Conservation (phyloP, 805 yeast genomes). For the Ogataea methylovora region DNA sequence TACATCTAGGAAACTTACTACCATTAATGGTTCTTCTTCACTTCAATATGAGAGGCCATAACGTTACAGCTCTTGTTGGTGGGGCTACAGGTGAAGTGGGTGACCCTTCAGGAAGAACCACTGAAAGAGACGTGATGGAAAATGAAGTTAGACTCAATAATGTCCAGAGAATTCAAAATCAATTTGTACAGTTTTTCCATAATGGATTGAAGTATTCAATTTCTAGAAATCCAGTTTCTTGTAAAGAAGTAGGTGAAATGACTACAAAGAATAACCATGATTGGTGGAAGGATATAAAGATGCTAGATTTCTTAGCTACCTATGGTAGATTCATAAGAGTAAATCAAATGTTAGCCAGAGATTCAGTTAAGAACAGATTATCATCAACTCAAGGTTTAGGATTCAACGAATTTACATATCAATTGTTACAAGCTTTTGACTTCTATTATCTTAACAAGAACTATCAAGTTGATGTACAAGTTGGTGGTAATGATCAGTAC, state of each 20-base stretch:
- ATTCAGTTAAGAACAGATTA: conserved; percentile 73
- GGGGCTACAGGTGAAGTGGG: conserved; percentile 97
- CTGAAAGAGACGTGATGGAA: conserved; percentile 64
- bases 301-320: conserved; percentile 69
- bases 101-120: conserved; percentile 87
- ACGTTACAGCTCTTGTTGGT: conserved; percentile 77
- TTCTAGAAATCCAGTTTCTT: conserved; percentile 29
- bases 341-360: conserved; percentile 82
- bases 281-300: conserved; percentile 80
- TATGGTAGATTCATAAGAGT: conserved; percentile 79
- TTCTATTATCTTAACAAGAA: conserved; percentile 70
- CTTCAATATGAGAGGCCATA: conserved; percentile 78
- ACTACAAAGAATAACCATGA: conserved; percentile 49
- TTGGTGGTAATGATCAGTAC: conserved; percentile 98
- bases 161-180: conserved; percentile 49
- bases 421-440: conserved; percentile 88
- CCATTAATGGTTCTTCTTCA: conserved; percentile 84
- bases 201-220: conserved; percentile 59
- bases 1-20: conserved; percentile 85
- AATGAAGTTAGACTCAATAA: conserved; percentile 45
- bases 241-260: conserved; percentile 8
- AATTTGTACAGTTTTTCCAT: conserved; percentile 52
- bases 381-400: conserved; percentile 72
- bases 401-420: conserved; percentile 91
- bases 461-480: conserved; percentile 60